A percentile compares a stretch with the other conserved stretches of the same genome.
These are phyloP conservation scores for Penicillium alfredii DNA, from an alignment of 495 filamentous ascomycete species.

Conservation along the genomic window DNA sequence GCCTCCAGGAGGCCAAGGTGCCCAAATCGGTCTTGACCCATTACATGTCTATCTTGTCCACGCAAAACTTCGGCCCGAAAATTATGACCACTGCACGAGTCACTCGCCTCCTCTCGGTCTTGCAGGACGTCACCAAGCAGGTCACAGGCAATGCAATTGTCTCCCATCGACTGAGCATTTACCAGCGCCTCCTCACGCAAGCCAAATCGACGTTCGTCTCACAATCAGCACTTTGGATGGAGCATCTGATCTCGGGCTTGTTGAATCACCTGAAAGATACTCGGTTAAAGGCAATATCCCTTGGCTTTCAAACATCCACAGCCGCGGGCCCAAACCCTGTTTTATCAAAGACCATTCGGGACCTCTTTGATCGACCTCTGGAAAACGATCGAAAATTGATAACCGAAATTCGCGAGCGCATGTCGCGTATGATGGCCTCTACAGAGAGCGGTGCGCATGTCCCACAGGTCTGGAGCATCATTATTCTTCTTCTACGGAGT, in stretches of 20 bases:
- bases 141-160: conserved; percentile 73
- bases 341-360: conserved; percentile 56
- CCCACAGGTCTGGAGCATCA: conserved; percentile 83
- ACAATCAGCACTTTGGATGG: conserved; percentile 56
- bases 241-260: conserved; percentile 74
- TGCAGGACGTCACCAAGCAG: conserved; percentile 66
- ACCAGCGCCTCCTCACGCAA: conserved; percentile 66
- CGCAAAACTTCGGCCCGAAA: conserved; percentile 68
- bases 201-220: conserved; percentile 59
- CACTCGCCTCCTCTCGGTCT: conserved; percentile 56
- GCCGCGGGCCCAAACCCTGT: conserved; percentile 57
- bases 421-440: conserved; percentile 62
- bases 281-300: conserved; percentile 61
- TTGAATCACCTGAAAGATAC: conserved; percentile 73
- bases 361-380: conserved; percentile 54
- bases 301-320: conserved; percentile 62
- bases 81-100: conserved; percentile 66
- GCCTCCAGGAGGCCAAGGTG: conserved; percentile 54
- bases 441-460: conserved; percentile 59
- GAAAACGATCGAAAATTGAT: conserved; percentile 55
- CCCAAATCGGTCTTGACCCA: conserved; percentile 74
- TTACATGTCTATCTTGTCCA: conserved; percentile 68
- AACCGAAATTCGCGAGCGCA: conserved; percentile 57
- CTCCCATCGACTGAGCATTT: conserved; percentile 66
- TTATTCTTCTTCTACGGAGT: conserved; percentile 67